Base-by-base conservation (phyloP, 2,329 filamentous ascomycete species). In the Scedosporium boydii region DNA sequence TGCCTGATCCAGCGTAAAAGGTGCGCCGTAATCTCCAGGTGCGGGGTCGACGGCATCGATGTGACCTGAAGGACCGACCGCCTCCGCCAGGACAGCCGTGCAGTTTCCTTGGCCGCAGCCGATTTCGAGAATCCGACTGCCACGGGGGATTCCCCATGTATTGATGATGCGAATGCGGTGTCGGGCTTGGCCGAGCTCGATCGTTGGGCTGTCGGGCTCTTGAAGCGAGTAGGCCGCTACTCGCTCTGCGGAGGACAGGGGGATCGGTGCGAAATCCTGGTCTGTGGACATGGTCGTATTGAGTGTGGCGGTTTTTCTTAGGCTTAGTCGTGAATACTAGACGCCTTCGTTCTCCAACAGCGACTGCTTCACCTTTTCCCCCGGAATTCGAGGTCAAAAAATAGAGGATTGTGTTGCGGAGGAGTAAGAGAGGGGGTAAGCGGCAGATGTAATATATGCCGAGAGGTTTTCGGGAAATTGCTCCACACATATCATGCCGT, bases 21-120 rank as follows among this genome's bases (percentile, higher is more conserved):
- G 77, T n/a, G 74, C 66, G 56, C 79, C 79, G 68, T 85, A 85
- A 65, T 80, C 74, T 6, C 76, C 69, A 0, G 72, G 67, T 0
- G 76, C 82, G 1, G 82, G 82, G 70, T 86, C 83, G 29, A 84
- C 69, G 4, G 80, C 82, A 60, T 78, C 77, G 14, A 85, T 72
- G 57, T 70, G 71, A 0, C 82, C 80, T 0, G 70, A 34, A 12
- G 74, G 67, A 2, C 79, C 77, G 1, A 82, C 76, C 21, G 68
- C 75, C 66, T 75, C 68, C 56, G 83, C 83, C 18, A 86, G 76
- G 2, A 78, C 79, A 10, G 78, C 74, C 1, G 84, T 85, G 66
- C 78, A 80, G 64, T 82, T 82, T 2, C 83, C 84, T 66, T 86
- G 84, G 1, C 83, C 84, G 69, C 83, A 86, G 59, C 83, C 83